Evolutionary conservation across 2,329 filamentous ascomycete species (phyloP), one percentile per base, ranked within the genome.

Genomic region (Colletotrichum chrysophilum): DNA sequence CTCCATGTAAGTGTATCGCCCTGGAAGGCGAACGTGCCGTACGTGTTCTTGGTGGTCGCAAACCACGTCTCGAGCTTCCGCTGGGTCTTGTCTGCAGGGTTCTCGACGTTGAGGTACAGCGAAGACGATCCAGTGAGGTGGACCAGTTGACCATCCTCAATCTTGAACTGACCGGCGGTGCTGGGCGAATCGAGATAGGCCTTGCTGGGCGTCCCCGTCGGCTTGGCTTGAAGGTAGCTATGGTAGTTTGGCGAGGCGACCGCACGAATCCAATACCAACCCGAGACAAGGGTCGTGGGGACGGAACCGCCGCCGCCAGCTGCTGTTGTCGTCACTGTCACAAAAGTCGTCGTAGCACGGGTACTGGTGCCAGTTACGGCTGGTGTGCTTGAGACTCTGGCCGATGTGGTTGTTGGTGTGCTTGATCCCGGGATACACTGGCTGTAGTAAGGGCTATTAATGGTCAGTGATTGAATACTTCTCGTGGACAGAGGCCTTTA

Each of bases 1-100:
- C 82, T 86, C 91, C 91, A 92, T 13, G 88, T 89, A 38, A 92
- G 80, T 4, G 89, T 87, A 80, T 92, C 91, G n/a, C 90, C 90
- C 77, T 88, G 87, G 81, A 88, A 93, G 1, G 82, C 87, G 80
- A 92, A 92, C 0, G 87, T 87, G 8, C 91, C 91, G 74, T 90
- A 92, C 0, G 85, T 82, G 80, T 89, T 91, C 80, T 88, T 85
- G 55, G 84, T 86, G 62, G 85, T 83, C 24, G 85, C 85, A 82
- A 92, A 92, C 62, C 84, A 87, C 4, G 91, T 87, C 6, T 85
- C 82, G 56, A 92, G 85, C 67, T 85, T 87, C 28, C 86, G 87
- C 74, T 86, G 87, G 6, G 87, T 86, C 58, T 85, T 84, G 76
- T 89, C 85, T 7, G 81, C 84, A 1, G 88, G 84, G 78, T 85